Evolutionary conservation across 208 protist genomes (phyloP).

Genomic region (Wallacemonas rigidus): DNA sequence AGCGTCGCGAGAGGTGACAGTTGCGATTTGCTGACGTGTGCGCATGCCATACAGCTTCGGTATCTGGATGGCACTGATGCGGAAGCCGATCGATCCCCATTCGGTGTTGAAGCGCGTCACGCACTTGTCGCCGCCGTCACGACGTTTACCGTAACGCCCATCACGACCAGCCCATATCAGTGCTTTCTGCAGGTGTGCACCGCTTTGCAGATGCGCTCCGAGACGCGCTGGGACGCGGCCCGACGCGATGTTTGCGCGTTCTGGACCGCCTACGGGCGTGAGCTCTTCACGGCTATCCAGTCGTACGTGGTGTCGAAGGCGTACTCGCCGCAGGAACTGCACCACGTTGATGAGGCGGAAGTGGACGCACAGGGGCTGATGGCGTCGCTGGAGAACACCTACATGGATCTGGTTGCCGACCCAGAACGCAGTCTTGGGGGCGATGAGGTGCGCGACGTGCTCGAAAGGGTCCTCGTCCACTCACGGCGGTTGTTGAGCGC

Average conservation of each 20-base stretch:
- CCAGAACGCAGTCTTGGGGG: not conserved
- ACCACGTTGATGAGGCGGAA: not conserved
- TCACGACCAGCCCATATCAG: constrained; percentile 44
- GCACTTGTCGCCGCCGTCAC: constrained; percentile 21
- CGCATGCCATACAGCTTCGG: constrained; percentile 27
- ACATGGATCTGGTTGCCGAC: not conserved
- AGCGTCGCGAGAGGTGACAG: not conserved
- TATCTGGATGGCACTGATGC: constrained; percentile 35
- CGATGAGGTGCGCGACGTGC: not conserved
- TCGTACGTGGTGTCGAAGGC: constrained; percentile 36
- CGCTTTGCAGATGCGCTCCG: constrained; percentile 19
- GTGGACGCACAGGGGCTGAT: not conserved
- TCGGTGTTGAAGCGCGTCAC: constrained; percentile 31
- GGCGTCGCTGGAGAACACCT: not conserved
- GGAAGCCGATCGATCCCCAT: constrained; percentile 46
- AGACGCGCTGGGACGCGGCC: constrained; percentile 2
- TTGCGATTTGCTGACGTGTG: not conserved
- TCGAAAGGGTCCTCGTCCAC: not conserved
- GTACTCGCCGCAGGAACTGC: constrained; percentile 11
- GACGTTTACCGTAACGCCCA: constrained; percentile 29
- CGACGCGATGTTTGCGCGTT: constrained; percentile 16
- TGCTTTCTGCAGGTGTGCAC: constrained; percentile 55
- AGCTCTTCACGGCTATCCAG: constrained; percentile 28
- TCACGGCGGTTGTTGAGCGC: not conserved
- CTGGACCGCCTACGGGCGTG: constrained; percentile 31